Base-by-base conservation (phyloP, 805 yeast species). In the Cyberlindnera samutprakarnensis region DNA sequence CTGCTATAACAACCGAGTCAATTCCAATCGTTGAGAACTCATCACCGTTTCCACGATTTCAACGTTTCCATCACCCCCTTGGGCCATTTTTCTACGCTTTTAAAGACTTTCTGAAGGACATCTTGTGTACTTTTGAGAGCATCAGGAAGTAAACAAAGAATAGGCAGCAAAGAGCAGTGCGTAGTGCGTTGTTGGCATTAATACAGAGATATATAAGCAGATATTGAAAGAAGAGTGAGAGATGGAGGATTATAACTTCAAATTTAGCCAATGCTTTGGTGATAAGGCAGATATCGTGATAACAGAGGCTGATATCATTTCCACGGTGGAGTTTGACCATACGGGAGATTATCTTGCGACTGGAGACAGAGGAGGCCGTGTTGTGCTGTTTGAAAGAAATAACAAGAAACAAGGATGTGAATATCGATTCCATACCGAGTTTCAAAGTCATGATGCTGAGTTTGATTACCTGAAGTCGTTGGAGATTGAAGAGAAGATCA, bases 341-440 rank as follows among this genome's bases (percentile, higher is more conserved):
- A 75, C 92, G 7, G 99, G 99, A 31, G 87, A 92, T 54, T 92
- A 80, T 53, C 64, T 92, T 36, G 99, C 98, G 38, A 92, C 98
- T 2, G 99, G 99, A 41, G 99, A 92, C 62, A 78, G 88, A 53
- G 99, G 99, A 33, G 99, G 99, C 18, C 73, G 99, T 43, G 96
- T 92, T 25, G 99, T 92, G 12, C 61, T 92, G 33, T 92, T 92
- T 59, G 97, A 92, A 59, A 73, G 97, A 48, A 87, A 85, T 56
- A 78, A 72, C 44, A 60, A 63, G 44, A 76, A 76, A 51, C 80
- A 71, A 49, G 70, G 68, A 31, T 88, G 96, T 59, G 98, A 94
- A 59, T 94, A 92, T 63, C 77, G 86, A 51, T 92, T 92, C 61
- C 80, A 84, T 53, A 92, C 97, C 14, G 99, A 92, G 58, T 92